Conservation (phyloP, 2,329 filamentous ascomycete species). For the Anisogramma anomala region DNA sequence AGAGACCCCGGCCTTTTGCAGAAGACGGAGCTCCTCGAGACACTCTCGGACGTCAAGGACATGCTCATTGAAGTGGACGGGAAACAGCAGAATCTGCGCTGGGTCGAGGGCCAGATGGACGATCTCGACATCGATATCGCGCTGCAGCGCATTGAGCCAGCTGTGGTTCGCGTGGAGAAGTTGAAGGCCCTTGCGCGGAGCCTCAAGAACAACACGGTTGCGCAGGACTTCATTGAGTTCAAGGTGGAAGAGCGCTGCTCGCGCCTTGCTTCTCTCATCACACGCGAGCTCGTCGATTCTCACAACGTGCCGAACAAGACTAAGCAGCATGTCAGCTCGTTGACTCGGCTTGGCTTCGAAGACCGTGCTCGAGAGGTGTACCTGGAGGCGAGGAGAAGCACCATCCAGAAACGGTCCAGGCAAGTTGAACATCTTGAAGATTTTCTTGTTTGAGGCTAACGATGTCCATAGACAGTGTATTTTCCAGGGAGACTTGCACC, state of each 20-base stretch:
- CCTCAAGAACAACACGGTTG: conserved; percentile 74
- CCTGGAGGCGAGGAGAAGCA: conserved; percentile 62
- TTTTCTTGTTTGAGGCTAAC: conserved; percentile 16
- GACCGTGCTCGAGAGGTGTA: conserved; percentile 82
- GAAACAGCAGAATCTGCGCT: conserved; percentile 89
- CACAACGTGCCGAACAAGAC: conserved; percentile 69
- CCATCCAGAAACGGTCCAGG: conserved; percentile 75
- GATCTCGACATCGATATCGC: conserved; percentile 94
- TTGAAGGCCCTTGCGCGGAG: conserved; percentile 67
- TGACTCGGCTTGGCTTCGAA: conserved; percentile 79
- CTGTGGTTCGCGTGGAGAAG: conserved; percentile 75
- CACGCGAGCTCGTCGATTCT: conserved; percentile 64
- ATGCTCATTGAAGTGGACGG: conserved; percentile 93
- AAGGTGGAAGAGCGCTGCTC: conserved; percentile 79
- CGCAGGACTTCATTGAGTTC: conserved; percentile 83
- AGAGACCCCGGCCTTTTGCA: conserved; percentile 66
- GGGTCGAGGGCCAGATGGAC: conserved; percentile 92
- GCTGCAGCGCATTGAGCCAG: conserved; percentile 74
- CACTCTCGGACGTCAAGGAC: conserved; percentile 66
- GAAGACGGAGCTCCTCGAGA: conserved; percentile 70
- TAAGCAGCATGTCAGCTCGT: conserved; percentile 70
- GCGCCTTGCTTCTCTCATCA: conserved; percentile 64
- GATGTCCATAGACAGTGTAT: conserved; percentile 62
- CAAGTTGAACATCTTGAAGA: conserved; percentile 29
- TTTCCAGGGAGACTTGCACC: conserved; percentile 84